phyloP scores from a whole-genome alignment of 768 basidiomycete species.

The Tricholoma flavovirens region DNA sequence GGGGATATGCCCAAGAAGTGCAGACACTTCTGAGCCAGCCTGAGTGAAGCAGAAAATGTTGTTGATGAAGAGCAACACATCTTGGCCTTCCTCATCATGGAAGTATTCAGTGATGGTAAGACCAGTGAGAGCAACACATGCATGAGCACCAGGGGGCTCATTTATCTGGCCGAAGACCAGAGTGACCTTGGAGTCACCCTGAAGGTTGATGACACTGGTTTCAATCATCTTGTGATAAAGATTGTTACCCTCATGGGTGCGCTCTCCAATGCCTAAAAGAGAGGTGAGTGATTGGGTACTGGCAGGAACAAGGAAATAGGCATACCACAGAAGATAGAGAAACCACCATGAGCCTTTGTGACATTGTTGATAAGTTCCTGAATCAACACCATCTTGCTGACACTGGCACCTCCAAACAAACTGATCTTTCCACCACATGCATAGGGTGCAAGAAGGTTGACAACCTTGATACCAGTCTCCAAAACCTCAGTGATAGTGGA shows the following conservation, averaged over 20 bases:
- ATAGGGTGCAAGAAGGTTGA: constrained; percentile 98
- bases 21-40: constrained; percentile 99
- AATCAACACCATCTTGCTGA: constrained; percentile 99
- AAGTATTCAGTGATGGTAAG: constrained; percentile 99
- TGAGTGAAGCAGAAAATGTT: constrained; percentile 99
- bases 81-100: constrained; percentile 99
- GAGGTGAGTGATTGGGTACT: neutral
- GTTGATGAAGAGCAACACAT: constrained; percentile 99
- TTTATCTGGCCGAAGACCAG: constrained; percentile 99
- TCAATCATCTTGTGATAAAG: constrained; percentile 99
- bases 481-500: constrained; percentile 98
- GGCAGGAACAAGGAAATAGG: constrained; percentile 7
- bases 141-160: constrained; percentile 99
- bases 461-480: constrained; percentile 99
- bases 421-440: constrained; percentile 99
- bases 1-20: constrained; percentile 98
- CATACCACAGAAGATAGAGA: constrained; percentile 97
- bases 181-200: constrained; percentile 99
- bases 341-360: constrained; percentile 99
- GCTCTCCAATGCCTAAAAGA: constrained; percentile 89
- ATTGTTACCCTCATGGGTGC: constrained; percentile 99
- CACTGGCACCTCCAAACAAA: constrained; percentile 99
- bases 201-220: constrained; percentile 99
- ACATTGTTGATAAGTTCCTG: constrained; percentile 99
- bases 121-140: constrained; percentile 99